Evolutionary conservation across 139 green algal genomes (phyloP).

Genomic region (Medakamo hakoo): DNA sequence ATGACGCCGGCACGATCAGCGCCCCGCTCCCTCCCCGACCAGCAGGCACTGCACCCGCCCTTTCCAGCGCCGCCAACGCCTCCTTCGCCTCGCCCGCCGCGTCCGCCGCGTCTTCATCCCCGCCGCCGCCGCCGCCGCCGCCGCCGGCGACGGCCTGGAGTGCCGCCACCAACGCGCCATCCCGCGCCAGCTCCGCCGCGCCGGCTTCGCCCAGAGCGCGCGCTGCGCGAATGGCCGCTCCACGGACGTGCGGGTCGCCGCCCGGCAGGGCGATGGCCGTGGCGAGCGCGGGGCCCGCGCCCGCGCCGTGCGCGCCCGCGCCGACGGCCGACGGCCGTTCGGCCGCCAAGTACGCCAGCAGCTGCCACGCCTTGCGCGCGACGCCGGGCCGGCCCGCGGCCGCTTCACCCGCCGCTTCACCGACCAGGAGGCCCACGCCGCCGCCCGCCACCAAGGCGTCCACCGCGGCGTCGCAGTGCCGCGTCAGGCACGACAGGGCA

Average conservation of each 20-base stretch:
- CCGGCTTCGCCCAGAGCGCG: too few species aligned
- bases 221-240: too few species aligned
- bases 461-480: background rate
- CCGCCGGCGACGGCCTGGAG: background rate
- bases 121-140: too few species aligned
- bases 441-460: background rate
- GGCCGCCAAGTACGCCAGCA: background rate
- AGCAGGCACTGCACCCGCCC: background rate
- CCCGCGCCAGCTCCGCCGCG: background rate
- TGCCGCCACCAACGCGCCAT: background rate
- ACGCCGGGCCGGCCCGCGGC: background rate
- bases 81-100: background rate
- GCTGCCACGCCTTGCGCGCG: too few species aligned
- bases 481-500: background rate
- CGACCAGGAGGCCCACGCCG: background rate
- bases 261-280: too few species aligned
- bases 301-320: too few species aligned
- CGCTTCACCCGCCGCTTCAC: too few species aligned
- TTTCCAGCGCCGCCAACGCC: background rate
- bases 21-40: too few species aligned
- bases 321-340: background rate
- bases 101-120: background rate
- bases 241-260: too few species aligned
- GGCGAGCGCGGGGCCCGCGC: too few species aligned
- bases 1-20: too few species aligned